A percentile compares a stretch with the other conserved stretches of the same genome.
Evolutionary conservation across 139 green algal genomes (phyloP).

Genomic region (Micractinium sp.): DNA sequence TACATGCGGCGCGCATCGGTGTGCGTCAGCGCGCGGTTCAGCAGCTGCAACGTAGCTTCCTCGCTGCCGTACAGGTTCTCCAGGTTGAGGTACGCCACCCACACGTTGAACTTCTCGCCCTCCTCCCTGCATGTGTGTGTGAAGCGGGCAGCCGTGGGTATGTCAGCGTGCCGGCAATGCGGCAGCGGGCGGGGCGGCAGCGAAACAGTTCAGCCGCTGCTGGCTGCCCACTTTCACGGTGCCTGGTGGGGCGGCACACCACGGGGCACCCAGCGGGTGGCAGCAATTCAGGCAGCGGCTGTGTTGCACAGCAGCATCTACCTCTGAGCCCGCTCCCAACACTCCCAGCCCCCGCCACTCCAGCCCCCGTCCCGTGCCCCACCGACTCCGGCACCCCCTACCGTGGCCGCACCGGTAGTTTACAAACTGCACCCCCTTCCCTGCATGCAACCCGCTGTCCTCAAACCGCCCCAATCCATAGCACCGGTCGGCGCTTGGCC

Average conservation of each 20-base stretch:
- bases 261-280: too few relatives aligned
- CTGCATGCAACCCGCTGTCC: neutral
- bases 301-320: too few relatives aligned
- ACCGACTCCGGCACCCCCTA: too few relatives aligned
- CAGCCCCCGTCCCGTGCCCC: too few relatives aligned
- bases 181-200: neutral
- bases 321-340: too few relatives aligned
- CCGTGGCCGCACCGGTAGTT: too few relatives aligned
- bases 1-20: constrained; percentile 87
- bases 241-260: too few relatives aligned
- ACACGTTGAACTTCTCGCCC: constrained; percentile 95
- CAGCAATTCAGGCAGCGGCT: neutral
- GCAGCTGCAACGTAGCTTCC: constrained; percentile 80
- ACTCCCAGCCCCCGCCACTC: too few relatives aligned
- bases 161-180: neutral
- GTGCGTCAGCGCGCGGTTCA: constrained; percentile 81
- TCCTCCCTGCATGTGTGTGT: constrained; percentile 67
- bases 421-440: too few relatives aligned
- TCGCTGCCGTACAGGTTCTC: constrained; percentile 90
- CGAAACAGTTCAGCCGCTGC: neutral
- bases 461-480: too few relatives aligned
- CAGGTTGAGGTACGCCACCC: constrained; percentile 94
- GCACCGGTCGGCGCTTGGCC: too few relatives aligned
- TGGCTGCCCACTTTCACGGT: neutral
- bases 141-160: neutral